A percentile compares a stretch with the other conserved stretches of the same genome.
These are phyloP conservation scores for Aspergillus luchuensis DNA, from an alignment of 2,329 filamentous ascomycete species.

Conservation along the genomic window DNA sequence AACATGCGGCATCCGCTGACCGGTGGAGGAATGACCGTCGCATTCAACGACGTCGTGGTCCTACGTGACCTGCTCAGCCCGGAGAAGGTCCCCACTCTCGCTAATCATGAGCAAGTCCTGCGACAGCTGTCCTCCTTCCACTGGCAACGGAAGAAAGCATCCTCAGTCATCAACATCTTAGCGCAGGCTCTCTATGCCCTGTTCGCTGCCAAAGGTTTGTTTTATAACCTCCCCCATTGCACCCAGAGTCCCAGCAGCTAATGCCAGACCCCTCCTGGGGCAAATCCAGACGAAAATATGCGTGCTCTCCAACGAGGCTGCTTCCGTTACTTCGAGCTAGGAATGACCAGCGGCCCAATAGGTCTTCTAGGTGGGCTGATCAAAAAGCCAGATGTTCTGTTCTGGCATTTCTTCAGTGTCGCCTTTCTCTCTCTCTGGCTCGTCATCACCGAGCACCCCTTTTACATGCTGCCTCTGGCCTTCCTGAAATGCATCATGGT, in stretches of 20 bases:
- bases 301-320: constrained; percentile 83
- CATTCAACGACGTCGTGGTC: constrained; percentile 85
- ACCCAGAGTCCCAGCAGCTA: constrained; percentile 5
- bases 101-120: constrained; percentile 66
- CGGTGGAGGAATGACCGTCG: constrained; percentile 96
- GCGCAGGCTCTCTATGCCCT: constrained; percentile 89
- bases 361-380: constrained; percentile 82
- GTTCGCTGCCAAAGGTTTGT: constrained; percentile 75
- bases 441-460: constrained; percentile 54
- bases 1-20: constrained; percentile 99
- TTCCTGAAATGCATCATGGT: constrained; percentile 68
- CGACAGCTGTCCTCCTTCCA: constrained; percentile 75
- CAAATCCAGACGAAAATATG: constrained; percentile 62
- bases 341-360: constrained; percentile 74
- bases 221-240: background rate
- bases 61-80: constrained; percentile 75
- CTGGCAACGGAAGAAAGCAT: constrained; percentile 80
- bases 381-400: constrained; percentile 72
- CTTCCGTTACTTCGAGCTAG: constrained; percentile 84
- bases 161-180: constrained; percentile 94
- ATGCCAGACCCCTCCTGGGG: background rate
- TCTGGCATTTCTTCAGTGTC: constrained; percentile 93
- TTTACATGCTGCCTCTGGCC: constrained; percentile 64
- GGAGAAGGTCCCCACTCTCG: constrained; percentile 66
- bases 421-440: constrained; percentile 85